These are phyloP conservation scores for Wickerhamiella slavikovae DNA, from an alignment of 805 yeast species.

Conservation along the genomic window DNA sequence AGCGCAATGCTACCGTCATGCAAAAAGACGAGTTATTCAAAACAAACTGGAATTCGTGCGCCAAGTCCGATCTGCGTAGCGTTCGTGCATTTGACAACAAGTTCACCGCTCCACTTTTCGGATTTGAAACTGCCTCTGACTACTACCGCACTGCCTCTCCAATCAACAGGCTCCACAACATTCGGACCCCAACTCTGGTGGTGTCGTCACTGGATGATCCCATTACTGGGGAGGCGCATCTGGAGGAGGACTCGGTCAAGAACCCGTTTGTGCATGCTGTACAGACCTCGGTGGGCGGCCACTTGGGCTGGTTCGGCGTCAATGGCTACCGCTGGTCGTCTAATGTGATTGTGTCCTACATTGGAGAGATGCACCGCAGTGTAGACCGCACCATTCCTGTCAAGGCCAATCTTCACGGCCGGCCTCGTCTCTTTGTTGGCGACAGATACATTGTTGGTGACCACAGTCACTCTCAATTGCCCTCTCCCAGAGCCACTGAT, in stretches of 20 bases:
- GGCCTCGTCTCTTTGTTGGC: constrained; percentile 2
- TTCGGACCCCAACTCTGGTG: constrained; percentile 43
- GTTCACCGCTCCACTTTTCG: constrained; percentile 46
- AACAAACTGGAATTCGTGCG: constrained; percentile 13
- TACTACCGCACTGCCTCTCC: constrained; percentile 51
- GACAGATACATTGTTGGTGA: constrained; percentile 2
- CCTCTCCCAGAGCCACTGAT: not conserved
- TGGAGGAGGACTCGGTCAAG: constrained; percentile 25
- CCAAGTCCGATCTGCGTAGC: constrained; percentile 9
- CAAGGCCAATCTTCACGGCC: constrained; percentile 1
- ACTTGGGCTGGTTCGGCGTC: constrained; percentile 53
- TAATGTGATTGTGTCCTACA: constrained; percentile 27
- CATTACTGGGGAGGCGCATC: constrained; percentile 32
- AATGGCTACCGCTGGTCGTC: constrained; percentile 49
- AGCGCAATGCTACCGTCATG: constrained; percentile 23
- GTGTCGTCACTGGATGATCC: constrained; percentile 62
- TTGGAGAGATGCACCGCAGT: constrained; percentile 18
- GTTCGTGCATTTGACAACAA: constrained; percentile 40
- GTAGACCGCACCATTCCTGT: constrained; percentile 9
- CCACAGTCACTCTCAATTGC: not conserved
- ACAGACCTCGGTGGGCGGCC: constrained; percentile 57
- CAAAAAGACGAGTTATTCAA: constrained; percentile 14
- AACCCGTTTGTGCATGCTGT: constrained; percentile 43
- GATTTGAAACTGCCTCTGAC: constrained; percentile 39
- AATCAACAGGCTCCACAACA: constrained; percentile 25